phyloP scores from a whole-genome alignment of 2,329 filamentous ascomycete genomes.

The Talaromyces sp. region DNA sequence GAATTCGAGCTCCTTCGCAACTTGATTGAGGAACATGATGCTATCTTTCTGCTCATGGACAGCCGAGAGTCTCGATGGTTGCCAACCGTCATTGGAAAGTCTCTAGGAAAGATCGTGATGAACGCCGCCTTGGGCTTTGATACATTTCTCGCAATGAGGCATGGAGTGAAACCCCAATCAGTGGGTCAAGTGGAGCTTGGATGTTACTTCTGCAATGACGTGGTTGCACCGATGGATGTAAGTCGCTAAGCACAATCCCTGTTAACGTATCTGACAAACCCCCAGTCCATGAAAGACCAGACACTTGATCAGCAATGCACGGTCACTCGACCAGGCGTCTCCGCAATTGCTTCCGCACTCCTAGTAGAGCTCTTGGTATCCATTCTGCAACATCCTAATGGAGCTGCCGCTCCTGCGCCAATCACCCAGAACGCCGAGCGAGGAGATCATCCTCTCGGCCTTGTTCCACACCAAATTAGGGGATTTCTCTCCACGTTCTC shows the following conservation, averaged over 20 bases:
- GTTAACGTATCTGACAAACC: neutral
- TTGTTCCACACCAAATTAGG: slow-evolving; percentile 61
- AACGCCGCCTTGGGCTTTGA: slow-evolving; percentile 96
- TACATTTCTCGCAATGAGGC: slow-evolving; percentile 94
- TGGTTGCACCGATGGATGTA: slow-evolving; percentile 89
- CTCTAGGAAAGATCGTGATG: slow-evolving; percentile 88
- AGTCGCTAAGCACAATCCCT: slow-evolving; percentile 38
- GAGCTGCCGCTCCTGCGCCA: slow-evolving; percentile 40
- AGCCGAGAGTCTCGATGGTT: slow-evolving; percentile 92
- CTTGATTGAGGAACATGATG: slow-evolving; percentile 81
- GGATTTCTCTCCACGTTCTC: slow-evolving; percentile 60
- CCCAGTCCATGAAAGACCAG: slow-evolving; percentile 82
- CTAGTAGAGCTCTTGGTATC: slow-evolving; percentile 87
- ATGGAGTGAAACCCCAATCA: slow-evolving; percentile 64
- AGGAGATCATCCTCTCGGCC: slow-evolving; percentile 46
- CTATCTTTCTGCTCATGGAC: slow-evolving; percentile 94
- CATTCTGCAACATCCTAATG: slow-evolving; percentile 75
- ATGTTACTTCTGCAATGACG: slow-evolving; percentile 98
- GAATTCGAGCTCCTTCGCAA: slow-evolving; percentile 73
- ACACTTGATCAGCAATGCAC: slow-evolving; percentile 98
- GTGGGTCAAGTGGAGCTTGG: slow-evolving; percentile 67
- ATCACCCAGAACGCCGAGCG: slow-evolving; percentile 30
- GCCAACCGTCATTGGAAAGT: slow-evolving; percentile 93
- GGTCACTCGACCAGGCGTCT: slow-evolving; percentile 87
- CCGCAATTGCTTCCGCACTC: slow-evolving; percentile 84